Conservation (phyloP, 2,329 filamentous ascomycete species). For the Neophaeococcomyces aloes region DNA sequence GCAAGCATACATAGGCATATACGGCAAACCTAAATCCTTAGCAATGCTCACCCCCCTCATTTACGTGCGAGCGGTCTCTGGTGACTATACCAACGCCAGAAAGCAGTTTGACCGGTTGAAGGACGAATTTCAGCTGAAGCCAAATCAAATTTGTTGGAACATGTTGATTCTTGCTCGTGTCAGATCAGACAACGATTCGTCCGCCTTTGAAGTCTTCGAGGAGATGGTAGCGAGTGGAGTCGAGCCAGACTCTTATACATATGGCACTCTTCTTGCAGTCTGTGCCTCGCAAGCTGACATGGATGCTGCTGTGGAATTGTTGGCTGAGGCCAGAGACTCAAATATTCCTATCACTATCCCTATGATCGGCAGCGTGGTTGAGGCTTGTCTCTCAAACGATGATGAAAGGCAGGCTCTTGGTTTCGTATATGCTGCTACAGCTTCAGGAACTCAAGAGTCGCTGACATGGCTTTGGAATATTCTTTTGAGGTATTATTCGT, state of each 20-base stretch:
- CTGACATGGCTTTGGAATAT: slow-evolving; percentile 66
- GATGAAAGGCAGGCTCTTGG: slow-evolving; percentile 46
- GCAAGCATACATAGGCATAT: slow-evolving; percentile 25
- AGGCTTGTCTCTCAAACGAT: slow-evolving; percentile 54
- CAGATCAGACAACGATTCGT: slow-evolving; percentile 55
- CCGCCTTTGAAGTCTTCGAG: slow-evolving; percentile 54
- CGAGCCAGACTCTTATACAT: slow-evolving; percentile 53
- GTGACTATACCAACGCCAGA: slow-evolving; percentile 50
- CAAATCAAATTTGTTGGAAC: slow-evolving; percentile 60
- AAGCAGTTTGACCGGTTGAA: slow-evolving; percentile 54
- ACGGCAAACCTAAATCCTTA: slow-evolving; percentile 27
- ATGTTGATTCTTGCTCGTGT: slow-evolving; percentile 62
- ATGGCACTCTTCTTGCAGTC: slow-evolving; percentile 63
- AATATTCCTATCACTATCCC: slow-evolving; percentile 42
- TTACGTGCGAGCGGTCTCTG: slow-evolving; percentile 59
- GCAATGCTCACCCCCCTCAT: slow-evolving; percentile 47
- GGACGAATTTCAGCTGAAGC: slow-evolving; percentile 44
- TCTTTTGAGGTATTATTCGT: slow-evolving; percentile 59
- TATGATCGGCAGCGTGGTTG: slow-evolving; percentile 56
- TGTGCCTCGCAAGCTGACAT: slow-evolving; percentile 63
- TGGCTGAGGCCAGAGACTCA: slow-evolving; percentile 49
- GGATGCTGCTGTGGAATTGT: slow-evolving; percentile 55
- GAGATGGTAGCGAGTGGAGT: slow-evolving; percentile 42
- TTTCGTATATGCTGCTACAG: slow-evolving; percentile 48
- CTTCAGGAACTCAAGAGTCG: slow-evolving; percentile 40